Base-by-base conservation (phyloP, 1,284 basidiomycete genomes). In the Paramarasmius palmivorus region DNA sequence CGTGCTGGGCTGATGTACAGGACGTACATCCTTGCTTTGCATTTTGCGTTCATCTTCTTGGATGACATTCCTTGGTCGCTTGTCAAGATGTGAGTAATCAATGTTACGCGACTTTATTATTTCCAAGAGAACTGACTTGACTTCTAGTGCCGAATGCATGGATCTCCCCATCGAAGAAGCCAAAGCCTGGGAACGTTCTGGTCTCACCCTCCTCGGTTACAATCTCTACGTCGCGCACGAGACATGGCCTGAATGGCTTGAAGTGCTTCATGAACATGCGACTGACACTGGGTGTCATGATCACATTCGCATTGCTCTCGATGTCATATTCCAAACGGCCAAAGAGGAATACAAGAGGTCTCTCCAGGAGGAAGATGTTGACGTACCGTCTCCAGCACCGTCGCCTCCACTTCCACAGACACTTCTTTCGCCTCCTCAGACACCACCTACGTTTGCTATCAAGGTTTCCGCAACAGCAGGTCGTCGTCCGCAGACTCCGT, bases 61-160 rank as follows among this genome's bases (percentile, higher is more conserved):
- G 44, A 46, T 8, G 44, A 46, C 32, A 29, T 32, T 9, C 44
- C 44, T 46, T 46, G 44, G 44, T 29, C 23, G 17, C 44, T 46
- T n/a, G 7, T 26, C 14, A 10, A 26, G 12, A 46, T 46, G 44
- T 46, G 14, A n/a, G 44, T 46, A 4, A 2, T n/a, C 26, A 12
- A 2, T 29, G 15, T 29, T 2, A 15, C 23, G 10, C 25, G 14
- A 14, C 5, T 9, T 41, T 15, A 29, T n/a, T 5, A 14, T 32
- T 14, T 4, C 23, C 44, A 23, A 23, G 12, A 17, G 19, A 44
- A 29, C 19, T 15, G 8, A 3, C 14, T 10, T 14, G 10, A 12
- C 4, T 29, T 14, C 25, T n/a, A 46, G 44, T 12, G 22, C 44
- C 3, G 44, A 46, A 32, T 23, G 20, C 14, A 46, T 46, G 44